Evolutionary conservation across 495 filamentous ascomycete genomes (phyloP), one percentile per base, ranked within the genome.

Genomic region (Annulohypoxylon stygium): DNA sequence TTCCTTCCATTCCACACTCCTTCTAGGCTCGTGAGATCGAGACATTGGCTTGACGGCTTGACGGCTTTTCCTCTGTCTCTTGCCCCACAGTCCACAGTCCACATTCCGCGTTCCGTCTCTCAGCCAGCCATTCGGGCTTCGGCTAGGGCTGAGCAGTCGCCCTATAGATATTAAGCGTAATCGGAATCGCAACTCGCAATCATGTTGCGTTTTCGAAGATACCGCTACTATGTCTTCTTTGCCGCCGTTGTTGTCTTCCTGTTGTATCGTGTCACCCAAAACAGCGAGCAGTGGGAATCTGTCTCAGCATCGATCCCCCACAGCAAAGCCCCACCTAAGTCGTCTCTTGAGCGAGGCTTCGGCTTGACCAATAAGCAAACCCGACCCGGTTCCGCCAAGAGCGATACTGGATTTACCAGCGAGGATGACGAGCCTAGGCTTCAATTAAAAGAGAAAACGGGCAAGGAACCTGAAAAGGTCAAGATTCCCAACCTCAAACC

Each of bases 131-230:
- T 43, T 30, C 36, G 34, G 33, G 48, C n/a, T n/a, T 25, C 37
- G 16, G 16, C 9, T 37, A 16, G 39, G 53, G 53, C 16, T 48
- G 16, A 55, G 53, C 58, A 61, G 51, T 30, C 10, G 37, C 67
- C 41, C 11, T 34, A n/a, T 37, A 67, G 36, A 61, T 54, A 65
- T 34, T 25, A 41, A 61, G 50, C 11, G 26, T 25, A 37, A 59
- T 54, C n/a, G 58, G 4, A 20, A 20, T 47, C 18, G n/a, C 12
- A 14, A 43, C n/a, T 14, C 30, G 39, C 61, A 78, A 82, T 73
- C 55, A 95, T 96, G 93, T 82, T 93, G 65, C 91, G 93, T 43
- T 80, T 92, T 71, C 90, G 93, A 59, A 87, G 93, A 81, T 95
- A 93, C 75, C 90, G 93, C 61, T 84, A 91, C 54, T 91, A 93